These are phyloP conservation scores for Haematococcus sp. DNA, from an alignment of 139 green algal genomes.

Conservation along the genomic window DNA sequence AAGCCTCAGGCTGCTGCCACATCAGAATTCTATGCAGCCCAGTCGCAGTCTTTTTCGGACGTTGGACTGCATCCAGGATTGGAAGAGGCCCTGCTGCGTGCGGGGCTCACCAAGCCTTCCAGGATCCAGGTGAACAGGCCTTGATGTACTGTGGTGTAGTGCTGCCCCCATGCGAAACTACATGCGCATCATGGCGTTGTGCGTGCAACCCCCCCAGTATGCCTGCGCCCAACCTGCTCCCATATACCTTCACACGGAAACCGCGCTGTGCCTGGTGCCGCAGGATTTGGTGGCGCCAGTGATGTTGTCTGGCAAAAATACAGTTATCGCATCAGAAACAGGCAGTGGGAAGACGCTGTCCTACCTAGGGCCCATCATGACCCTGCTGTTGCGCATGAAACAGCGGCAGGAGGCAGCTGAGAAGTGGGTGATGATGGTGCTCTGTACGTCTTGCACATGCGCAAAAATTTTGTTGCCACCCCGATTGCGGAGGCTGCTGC, in stretches of 20 bases:
- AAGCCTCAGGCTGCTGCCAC: constrained; percentile 2
- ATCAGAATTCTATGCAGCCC: constrained; percentile 48
- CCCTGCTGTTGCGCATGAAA: constrained; percentile 42
- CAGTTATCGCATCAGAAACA: constrained; percentile 92
- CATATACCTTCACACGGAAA: too few relatives aligned
- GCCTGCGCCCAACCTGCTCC: too few relatives aligned
- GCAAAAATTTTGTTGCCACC: too few relatives aligned
- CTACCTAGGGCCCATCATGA: constrained; percentile 84
- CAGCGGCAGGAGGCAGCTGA: neutral
- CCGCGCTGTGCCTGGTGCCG: too few relatives aligned
- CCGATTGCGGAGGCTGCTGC: too few relatives aligned
- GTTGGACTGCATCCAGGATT: constrained; percentile 42
- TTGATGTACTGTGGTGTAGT: neutral
- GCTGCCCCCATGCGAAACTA: neutral
- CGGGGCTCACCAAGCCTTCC: constrained; percentile 47
- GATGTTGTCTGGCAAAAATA: constrained; percentile 57
- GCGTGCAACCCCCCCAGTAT: too few relatives aligned
- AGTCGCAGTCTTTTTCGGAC: constrained; percentile 29
- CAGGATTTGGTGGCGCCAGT: constrained; percentile 59
- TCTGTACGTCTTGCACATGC: neutral
- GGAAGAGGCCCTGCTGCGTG: constrained; percentile 26
- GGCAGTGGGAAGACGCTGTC: constrained; percentile 96
- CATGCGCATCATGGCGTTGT: too few relatives aligned
- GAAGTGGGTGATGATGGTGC: neutral
- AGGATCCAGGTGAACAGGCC: constrained; percentile 48